Conservation (phyloP, 768 basidiomycete species). For the Phlegmacium glaucopus region DNA sequence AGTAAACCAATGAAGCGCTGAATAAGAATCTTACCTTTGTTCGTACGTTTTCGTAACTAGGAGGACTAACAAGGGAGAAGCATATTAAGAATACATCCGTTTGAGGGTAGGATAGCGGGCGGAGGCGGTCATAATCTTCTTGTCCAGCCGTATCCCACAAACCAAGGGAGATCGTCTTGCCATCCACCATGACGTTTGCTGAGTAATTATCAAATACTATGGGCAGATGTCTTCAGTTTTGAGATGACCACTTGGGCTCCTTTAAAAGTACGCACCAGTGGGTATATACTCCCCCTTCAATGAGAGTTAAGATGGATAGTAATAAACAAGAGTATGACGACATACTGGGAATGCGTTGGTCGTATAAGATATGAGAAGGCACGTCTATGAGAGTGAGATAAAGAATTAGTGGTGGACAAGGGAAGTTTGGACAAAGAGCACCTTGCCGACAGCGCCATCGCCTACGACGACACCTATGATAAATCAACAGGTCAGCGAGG, state of each 20-base stretch:
- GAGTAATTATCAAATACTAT: conserved; percentile 98
- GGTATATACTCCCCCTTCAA: conserved; percentile 93
- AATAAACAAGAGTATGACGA: conserved; percentile 12
- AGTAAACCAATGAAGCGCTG: neutral
- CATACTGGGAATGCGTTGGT: conserved; percentile 95
- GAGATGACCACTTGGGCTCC: neutral
- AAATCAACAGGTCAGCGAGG: conserved; percentile 25
- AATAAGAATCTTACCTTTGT: conserved; percentile 69
- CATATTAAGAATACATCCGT: conserved; percentile 99
- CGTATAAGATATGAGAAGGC: conserved; percentile 98
- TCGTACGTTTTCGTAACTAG: conserved; percentile 97
- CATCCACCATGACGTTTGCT: conserved; percentile 98
- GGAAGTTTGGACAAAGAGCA: conserved; percentile 30
- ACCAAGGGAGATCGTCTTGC: conserved; percentile 96
- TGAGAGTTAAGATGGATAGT: conserved; percentile 15
- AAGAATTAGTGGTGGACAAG: conserved; percentile 6
- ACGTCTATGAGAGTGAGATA: conserved; percentile 62
- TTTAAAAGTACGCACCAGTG: conserved; percentile 55
- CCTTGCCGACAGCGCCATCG: conserved; percentile 99
- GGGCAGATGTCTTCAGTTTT: conserved; percentile 2
- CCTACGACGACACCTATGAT: conserved; percentile 91
- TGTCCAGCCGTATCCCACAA: conserved; percentile 99
- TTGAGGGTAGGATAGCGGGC: conserved; percentile 97
- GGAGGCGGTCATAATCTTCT: conserved; percentile 97
- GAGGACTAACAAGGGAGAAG: conserved; percentile 97